Conservation (phyloP, 1,284 basidiomycete genomes). For the Pisolithus thermaeus region DNA sequence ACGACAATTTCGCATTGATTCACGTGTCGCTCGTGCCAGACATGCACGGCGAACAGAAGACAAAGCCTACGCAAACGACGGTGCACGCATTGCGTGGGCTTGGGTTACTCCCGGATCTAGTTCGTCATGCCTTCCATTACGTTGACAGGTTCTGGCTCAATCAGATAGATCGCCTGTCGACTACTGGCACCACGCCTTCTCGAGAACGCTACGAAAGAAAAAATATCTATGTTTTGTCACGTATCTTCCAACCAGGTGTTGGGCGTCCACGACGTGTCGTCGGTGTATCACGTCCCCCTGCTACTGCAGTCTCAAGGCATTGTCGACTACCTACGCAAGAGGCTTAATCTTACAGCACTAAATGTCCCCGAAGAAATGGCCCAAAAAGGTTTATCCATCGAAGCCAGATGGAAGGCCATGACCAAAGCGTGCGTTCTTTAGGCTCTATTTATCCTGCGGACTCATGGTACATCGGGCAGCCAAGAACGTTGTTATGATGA, state of each 20-base stretch:
- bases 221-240: slow-evolving; percentile 99
- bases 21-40: slow-evolving; percentile 98
- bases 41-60: slow-evolving; percentile 98
- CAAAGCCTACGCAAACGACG: slow-evolving; percentile 97
- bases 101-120: slow-evolving; percentile 90
- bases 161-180: slow-evolving; percentile 83
- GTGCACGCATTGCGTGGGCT: slow-evolving; percentile 92
- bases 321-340: slow-evolving; percentile 76
- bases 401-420: slow-evolving; percentile 77
- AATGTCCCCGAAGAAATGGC: slow-evolving; percentile 52
- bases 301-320: slow-evolving; percentile 92
- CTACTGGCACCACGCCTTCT: slow-evolving; percentile 69
- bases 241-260: slow-evolving; percentile 91
- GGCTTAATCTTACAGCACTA: slow-evolving; percentile 70
- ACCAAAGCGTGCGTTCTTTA: slow-evolving; percentile 55
- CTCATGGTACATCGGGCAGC: slow-evolving; percentile 33
- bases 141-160: neutral
- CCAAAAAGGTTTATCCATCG: slow-evolving; percentile 61
- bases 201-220: slow-evolving; percentile 82
- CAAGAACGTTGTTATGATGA: slow-evolving; percentile 91
- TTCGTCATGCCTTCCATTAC: slow-evolving; percentile 34
- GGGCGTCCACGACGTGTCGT: slow-evolving; percentile 94
- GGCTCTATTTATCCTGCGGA: neutral
- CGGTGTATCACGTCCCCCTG: slow-evolving; percentile 96
- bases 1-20: slow-evolving; percentile 95